Evolutionary conservation across 805 yeast genomes (phyloP).

Genomic region (Priceomyces fermenticarens): DNA sequence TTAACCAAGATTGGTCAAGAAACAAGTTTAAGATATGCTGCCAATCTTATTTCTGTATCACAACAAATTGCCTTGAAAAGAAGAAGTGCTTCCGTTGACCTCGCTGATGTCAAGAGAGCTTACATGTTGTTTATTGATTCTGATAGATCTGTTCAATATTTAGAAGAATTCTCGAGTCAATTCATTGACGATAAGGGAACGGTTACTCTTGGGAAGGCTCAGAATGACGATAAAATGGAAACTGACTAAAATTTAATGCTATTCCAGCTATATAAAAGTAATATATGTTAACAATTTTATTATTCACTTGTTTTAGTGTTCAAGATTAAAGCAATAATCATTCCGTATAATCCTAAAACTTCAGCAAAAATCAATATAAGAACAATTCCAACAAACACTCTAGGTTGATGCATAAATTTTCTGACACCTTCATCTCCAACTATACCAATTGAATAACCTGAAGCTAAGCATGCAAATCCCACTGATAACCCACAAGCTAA

Average conservation of each 20-base stretch:
- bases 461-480: constrained; percentile 93
- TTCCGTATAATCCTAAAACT: constrained; percentile 87
- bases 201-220: constrained; percentile 48
- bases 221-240: constrained; percentile 37
- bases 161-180: constrained; percentile 64
- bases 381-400: constrained; percentile 85
- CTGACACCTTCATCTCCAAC: constrained; percentile 94
- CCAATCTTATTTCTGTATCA: constrained; percentile 87
- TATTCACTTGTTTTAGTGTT: constrained; percentile 73
- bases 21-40: constrained; percentile 87
- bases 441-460: constrained; percentile 94
- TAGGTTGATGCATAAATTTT: constrained; percentile 82
- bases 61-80: constrained; percentile 83
- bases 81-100: constrained; percentile 66
- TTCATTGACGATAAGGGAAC: constrained; percentile 79
- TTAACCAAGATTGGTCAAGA: constrained; percentile 87
- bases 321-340: constrained; percentile 90
- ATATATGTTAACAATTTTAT: constrained; percentile 2
- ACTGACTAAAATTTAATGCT: constrained; percentile 17
- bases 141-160: constrained; percentile 81
- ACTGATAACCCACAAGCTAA: constrained; percentile 93
- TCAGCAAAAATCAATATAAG: constrained; percentile 88
- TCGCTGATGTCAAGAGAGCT: constrained; percentile 81
- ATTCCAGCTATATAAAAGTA: constrained; percentile 2
- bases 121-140: constrained; percentile 86